Conservation (phyloP, 495 filamentous ascomycete species). For the Amphirosellinia nigrospora region DNA sequence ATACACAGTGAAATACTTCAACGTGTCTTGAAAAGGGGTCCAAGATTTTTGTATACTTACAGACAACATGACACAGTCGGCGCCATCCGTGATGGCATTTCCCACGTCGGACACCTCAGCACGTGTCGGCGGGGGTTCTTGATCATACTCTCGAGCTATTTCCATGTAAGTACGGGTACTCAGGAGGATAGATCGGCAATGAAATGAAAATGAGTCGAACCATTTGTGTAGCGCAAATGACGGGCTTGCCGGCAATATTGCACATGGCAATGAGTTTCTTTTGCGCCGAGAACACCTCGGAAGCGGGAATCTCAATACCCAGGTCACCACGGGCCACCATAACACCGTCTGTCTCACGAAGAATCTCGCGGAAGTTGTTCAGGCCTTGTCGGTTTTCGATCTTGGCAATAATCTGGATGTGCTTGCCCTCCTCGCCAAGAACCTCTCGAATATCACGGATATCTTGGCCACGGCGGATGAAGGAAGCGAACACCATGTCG, state of each 20-base stretch:
- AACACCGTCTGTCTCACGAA: conserved; percentile 95
- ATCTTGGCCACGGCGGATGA: conserved; percentile 91
- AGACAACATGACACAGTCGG: conserved; percentile 99
- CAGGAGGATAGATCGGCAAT: too few relatives aligned
- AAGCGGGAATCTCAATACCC: conserved; percentile 97
- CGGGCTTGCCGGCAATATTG: conserved; percentile 98
- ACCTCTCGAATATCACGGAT: conserved; percentile 91
- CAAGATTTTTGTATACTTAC: conserved; percentile 14
- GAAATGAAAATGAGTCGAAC: neutral
- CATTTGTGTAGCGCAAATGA: conserved; percentile 81
- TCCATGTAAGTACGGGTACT: conserved; percentile 57
- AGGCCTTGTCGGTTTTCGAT: conserved; percentile 98
- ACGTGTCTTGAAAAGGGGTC: neutral
- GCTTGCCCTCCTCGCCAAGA: conserved; percentile 87
- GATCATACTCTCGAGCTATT: conserved; percentile 91
- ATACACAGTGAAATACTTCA: neutral
- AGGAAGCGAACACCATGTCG: conserved; percentile 98
- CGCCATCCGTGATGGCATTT: conserved; percentile 96
- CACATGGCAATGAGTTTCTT: conserved; percentile 99
- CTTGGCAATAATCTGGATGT: conserved; percentile 99
- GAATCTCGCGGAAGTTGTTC: conserved; percentile 98
- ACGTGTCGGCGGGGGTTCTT: conserved; percentile 96
- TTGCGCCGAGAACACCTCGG: conserved; percentile 98
- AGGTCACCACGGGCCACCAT: conserved; percentile 99
- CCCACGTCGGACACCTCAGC: conserved; percentile 98